Conservation (phyloP, 805 yeast species). For the Candida loeiensis region DNA sequence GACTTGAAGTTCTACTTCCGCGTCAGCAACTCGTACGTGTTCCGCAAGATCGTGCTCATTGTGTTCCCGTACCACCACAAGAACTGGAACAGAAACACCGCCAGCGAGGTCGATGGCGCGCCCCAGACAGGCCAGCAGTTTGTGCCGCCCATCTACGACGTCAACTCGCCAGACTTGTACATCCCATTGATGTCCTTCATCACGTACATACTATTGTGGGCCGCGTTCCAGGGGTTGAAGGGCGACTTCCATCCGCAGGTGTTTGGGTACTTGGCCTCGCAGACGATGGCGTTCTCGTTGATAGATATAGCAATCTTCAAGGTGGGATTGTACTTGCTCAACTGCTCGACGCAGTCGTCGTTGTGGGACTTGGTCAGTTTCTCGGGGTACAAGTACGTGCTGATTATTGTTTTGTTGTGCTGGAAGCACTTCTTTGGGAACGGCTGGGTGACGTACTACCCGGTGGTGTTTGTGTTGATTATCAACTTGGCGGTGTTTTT, state of each 20-base stretch:
- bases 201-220: slow-evolving; percentile 81
- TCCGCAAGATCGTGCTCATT: slow-evolving; percentile 66
- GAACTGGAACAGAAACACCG: slow-evolving; percentile 68
- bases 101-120: slow-evolving; percentile 25
- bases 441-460: slow-evolving; percentile 35
- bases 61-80: slow-evolving; percentile 82
- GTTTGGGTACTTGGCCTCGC: slow-evolving; percentile 81
- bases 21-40: slow-evolving; percentile 84
- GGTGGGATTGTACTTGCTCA: slow-evolving; percentile 77
- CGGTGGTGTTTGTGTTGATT: slow-evolving; percentile 31
- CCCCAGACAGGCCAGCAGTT: slow-evolving; percentile 29
- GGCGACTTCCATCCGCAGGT: slow-evolving; percentile 93
- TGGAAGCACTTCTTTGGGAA: slow-evolving; percentile 44
- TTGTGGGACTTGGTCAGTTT: slow-evolving; percentile 83
- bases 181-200: slow-evolving; percentile 92
- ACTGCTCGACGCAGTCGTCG: slow-evolving; percentile 55
- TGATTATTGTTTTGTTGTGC: slow-evolving; percentile 57
- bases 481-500: slow-evolving; percentile 54
- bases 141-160: slow-evolving; percentile 79
- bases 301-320: slow-evolving; percentile 74
- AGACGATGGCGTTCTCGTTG: slow-evolving; percentile 77
- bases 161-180: slow-evolving; percentile 94
- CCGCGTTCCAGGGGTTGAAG: slow-evolving; percentile 76
- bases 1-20: slow-evolving; percentile 84
- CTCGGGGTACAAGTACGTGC: slow-evolving; percentile 92